Conservation (phyloP, 2,329 filamentous ascomycete species). For the Epichloe sylvatica region DNA sequence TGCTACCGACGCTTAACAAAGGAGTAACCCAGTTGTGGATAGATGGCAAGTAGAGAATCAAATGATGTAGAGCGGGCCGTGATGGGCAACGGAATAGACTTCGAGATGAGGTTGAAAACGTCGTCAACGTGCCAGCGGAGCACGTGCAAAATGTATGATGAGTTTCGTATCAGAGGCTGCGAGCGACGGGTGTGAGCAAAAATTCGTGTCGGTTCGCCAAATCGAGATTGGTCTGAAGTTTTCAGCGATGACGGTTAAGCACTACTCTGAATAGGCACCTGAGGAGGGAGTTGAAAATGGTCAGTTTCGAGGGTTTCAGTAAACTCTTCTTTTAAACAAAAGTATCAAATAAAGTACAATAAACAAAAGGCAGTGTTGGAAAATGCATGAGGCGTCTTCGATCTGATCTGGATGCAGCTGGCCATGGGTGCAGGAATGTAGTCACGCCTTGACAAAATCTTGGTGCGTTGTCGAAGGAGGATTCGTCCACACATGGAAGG, state of each 20-base stretch:
- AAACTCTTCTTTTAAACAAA: neutral
- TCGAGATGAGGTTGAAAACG: neutral
- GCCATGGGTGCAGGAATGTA: neutral
- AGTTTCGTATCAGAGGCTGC: neutral
- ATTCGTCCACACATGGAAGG: neutral
- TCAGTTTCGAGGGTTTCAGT: neutral
- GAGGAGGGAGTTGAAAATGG: neutral
- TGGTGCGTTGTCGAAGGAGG: neutral
- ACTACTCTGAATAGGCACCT: conserved; percentile 2
- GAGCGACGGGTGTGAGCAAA: neutral
- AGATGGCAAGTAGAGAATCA: conserved; percentile 17
- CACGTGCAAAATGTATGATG: neutral
- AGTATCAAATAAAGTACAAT: neutral
- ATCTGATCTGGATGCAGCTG: neutral
- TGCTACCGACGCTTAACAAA: conserved; percentile 14
- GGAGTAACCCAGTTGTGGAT: conserved; percentile 11
- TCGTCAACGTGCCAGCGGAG: neutral
- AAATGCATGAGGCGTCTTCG: conserved; percentile 15
- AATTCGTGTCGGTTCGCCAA: neutral
- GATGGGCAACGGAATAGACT: conserved; percentile 19
- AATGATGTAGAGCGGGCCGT: conserved; percentile 20
- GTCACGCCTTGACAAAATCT: neutral
- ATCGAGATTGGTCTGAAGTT: conserved; percentile 1
- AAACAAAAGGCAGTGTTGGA: conserved; percentile 9
- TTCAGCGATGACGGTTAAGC: neutral